Evolutionary conservation across 352 stramenopile genomes (phyloP).

Genomic region (Blastocystis hominis): DNA sequence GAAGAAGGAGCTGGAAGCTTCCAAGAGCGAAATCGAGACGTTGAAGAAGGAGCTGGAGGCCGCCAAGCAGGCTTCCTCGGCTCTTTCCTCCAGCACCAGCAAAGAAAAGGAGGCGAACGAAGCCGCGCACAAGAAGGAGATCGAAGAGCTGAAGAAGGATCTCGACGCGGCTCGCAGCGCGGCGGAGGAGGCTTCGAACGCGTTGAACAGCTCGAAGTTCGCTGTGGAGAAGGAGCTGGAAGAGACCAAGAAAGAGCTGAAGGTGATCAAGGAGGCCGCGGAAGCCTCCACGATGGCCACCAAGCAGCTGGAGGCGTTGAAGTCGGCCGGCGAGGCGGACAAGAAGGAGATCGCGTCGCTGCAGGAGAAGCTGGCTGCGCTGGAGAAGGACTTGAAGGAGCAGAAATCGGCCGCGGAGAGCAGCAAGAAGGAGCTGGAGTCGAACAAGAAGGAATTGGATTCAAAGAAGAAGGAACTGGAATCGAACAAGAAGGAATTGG

Average conservation of each 20-base stretch:
- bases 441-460: not conserved
- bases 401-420: not conserved
- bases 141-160: conserved; percentile 13
- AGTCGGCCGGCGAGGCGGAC: not conserved
- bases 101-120: conserved; percentile 39
- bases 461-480: not conserved
- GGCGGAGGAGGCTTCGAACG: conserved; percentile 50
- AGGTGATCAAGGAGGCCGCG: conserved; percentile 1
- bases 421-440: conserved; percentile 59
- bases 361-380: conserved; percentile 30
- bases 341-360: not conserved
- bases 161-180: not conserved
- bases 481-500: not conserved
- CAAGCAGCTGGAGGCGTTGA: not conserved
- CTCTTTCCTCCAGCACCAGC: not conserved
- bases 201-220: not conserved
- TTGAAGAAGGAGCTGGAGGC: conserved; percentile 59
- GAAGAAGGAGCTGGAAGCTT: not conserved
- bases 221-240: not conserved
- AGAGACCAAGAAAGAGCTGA: conserved; percentile 59
- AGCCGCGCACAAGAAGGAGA: conserved; percentile 1
- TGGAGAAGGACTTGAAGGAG: conserved; percentile 8
- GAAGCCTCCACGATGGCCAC: not conserved
- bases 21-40: not conserved
- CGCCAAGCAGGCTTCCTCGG: not conserved